Evolutionary conservation across 225 moss, liverwort and hornwort genomes (phyloP).

Genomic region (Sphagnum contortum): DNA sequence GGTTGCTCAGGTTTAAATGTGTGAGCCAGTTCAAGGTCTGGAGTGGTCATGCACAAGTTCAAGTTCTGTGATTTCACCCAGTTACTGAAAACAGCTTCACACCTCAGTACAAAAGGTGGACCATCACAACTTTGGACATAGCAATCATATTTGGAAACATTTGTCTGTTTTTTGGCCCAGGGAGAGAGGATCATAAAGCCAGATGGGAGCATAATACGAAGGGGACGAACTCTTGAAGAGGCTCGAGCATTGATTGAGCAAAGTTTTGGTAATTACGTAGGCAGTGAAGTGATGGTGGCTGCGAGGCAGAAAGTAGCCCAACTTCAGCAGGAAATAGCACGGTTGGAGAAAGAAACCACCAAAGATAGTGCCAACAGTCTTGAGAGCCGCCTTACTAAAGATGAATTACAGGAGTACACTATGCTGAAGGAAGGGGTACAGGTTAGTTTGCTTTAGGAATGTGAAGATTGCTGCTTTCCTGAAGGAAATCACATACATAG

Average conservation of each 20-base stretch:
- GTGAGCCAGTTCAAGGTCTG: no score
- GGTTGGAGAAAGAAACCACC: constrained; percentile 39
- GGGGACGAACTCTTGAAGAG: constrained; percentile 68
- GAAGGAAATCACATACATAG: no score
- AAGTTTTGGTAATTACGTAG: constrained; percentile 96
- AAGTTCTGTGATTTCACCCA: no score
- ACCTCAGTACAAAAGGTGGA: neutral
- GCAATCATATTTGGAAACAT: neutral
- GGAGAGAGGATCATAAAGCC: constrained; percentile 70
- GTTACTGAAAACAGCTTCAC: no score
- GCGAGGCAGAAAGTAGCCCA: constrained; percentile 75
- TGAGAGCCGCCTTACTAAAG: constrained; percentile 52
- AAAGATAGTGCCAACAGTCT: constrained; percentile 33
- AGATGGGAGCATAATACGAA: constrained; percentile 29
- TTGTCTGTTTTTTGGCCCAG: constrained; percentile 9
- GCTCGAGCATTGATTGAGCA: constrained; percentile 90
- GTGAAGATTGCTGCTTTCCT: constrained; percentile 9
- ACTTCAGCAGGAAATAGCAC: constrained; percentile 55
- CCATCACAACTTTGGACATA: neutral
- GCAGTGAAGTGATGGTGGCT: constrained; percentile 87
- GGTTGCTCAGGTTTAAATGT: no score
- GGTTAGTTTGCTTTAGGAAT: constrained; percentile 8
- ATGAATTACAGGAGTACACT: constrained; percentile 58
- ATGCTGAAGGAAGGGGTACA: constrained; percentile 46
- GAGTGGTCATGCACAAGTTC: no score